Evolutionary conservation across 1,284 basidiomycete species (phyloP).

Genomic region (Leccinum holopus): DNA sequence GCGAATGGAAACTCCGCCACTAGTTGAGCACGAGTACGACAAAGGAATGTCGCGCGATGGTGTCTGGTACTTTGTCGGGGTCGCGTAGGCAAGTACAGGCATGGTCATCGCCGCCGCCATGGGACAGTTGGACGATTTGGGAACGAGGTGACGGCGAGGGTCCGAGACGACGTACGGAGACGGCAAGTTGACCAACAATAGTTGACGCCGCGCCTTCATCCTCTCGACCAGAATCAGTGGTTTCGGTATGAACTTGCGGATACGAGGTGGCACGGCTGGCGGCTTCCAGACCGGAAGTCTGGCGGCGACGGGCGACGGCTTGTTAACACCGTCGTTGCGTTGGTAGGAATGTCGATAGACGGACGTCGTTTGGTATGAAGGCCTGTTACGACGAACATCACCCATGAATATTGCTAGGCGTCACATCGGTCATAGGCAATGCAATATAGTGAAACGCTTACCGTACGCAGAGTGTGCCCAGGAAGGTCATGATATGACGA

Average conservation of each 20-base stretch:
- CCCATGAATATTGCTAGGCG: slow-evolving; percentile 9
- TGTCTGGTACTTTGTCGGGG: slow-evolving; percentile 6
- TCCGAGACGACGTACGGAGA: neutral
- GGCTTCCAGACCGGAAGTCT: slow-evolving; percentile 12
- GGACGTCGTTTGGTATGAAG: slow-evolving; percentile 26
- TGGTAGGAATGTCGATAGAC: neutral
- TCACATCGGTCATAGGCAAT: slow-evolving; percentile 17
- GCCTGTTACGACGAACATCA: slow-evolving; percentile 29
- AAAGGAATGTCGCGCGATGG: slow-evolving; percentile 1
- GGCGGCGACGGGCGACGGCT: neutral
- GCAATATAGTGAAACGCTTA: slow-evolving; percentile 12
- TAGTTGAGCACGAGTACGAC: slow-evolving; percentile 2
- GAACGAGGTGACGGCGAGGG: neutral
- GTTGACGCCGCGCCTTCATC: slow-evolving; percentile 23
- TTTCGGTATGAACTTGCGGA: slow-evolving; percentile 26
- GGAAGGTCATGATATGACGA: slow-evolving; percentile 19
- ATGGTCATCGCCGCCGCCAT: neutral
- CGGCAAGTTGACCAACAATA: neutral
- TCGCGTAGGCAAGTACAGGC: slow-evolving; percentile 7
- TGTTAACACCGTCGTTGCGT: slow-evolving; percentile 3
- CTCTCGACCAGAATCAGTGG: slow-evolving; percentile 25
- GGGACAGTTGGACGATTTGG: neutral
- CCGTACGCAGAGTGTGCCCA: slow-evolving; percentile 1
- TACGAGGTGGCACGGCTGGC: slow-evolving; percentile 1
- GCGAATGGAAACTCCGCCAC: slow-evolving; percentile 11